Percentiles rank a stretch among this genome's conserved stretches.
Evolutionary conservation across 202 grass and related monocot genomes (phyloP).

Genomic region (Zizania palustris): DNA sequence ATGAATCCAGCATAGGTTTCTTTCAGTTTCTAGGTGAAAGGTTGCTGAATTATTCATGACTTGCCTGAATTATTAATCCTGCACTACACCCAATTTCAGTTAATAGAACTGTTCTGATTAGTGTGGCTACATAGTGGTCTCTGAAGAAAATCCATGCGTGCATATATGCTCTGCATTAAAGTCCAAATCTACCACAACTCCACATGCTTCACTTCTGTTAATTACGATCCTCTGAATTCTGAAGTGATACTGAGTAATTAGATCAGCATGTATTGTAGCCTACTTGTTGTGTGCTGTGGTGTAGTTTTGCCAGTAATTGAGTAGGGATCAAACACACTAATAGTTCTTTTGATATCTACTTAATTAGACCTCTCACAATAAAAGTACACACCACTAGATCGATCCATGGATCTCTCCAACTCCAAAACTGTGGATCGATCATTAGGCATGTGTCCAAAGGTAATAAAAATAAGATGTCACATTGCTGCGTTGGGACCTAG

Average conservation of each 20-base stretch:
- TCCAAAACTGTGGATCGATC: conserved; percentile 7
- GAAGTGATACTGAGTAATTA: background rate
- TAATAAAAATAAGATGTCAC: conserved; percentile 8
- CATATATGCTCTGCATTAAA: background rate
- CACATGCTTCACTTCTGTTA: background rate
- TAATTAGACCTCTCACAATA: background rate
- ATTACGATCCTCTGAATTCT: background rate
- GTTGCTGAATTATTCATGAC: background rate
- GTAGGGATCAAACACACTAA: conserved; percentile 16
- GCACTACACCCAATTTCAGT: background rate
- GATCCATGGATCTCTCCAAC: background rate
- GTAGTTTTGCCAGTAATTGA: conserved; percentile 38
- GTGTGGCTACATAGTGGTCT: background rate
- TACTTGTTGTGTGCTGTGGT: conserved; percentile 22
- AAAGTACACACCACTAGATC: conserved; percentile 1
- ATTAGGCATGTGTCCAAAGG: conserved; percentile 31
- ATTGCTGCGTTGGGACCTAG: conserved; percentile 30
- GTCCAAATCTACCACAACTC: too few relatives aligned
- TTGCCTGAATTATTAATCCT: conserved; percentile 27
- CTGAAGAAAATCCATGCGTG: background rate
- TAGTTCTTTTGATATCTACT: conserved; percentile 2
- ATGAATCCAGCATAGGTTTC: conserved; percentile 34
- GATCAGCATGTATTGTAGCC: conserved; percentile 3
- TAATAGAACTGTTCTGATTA: background rate
- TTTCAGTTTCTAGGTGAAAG: background rate